Conservation (phyloP, 176 grass and related monocot species). For the Oryza australiensis region DNA sequence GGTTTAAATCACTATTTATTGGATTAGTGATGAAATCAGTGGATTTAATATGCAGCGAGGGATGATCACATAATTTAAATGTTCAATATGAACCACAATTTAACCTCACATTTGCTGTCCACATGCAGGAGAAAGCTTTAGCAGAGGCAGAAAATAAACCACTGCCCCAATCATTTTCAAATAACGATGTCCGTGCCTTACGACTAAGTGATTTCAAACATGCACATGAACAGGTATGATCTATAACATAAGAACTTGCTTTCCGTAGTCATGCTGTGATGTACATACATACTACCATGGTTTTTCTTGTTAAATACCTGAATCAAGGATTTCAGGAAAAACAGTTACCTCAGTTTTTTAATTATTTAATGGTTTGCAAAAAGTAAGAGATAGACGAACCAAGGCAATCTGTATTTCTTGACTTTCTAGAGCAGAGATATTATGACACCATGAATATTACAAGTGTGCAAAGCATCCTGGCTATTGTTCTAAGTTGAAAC, state of each 20-base stretch:
- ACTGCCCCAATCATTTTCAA: slow-evolving; percentile 51
- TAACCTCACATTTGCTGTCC: slow-evolving; percentile 1
- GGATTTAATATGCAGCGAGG: slow-evolving; percentile 18
- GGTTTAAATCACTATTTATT: background rate
- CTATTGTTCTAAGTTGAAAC: no score
- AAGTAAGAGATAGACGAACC: background rate
- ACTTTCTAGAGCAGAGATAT: no score
- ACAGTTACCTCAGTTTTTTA: background rate
- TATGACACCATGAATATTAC: no score
- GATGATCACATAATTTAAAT: slow-evolving; percentile 15
- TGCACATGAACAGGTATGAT: slow-evolving; percentile 88
- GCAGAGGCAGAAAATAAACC: slow-evolving; percentile 74
- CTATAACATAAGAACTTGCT: background rate
- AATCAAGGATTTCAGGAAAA: background rate
- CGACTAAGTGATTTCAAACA: slow-evolving; percentile 72
- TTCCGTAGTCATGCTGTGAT: background rate
- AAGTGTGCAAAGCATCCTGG: no score
- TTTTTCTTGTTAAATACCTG: background rate
- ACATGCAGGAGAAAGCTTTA: slow-evolving; percentile 67
- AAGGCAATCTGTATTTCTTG: no score
- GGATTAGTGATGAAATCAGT: slow-evolving; percentile 4
- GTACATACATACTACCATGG: background rate
- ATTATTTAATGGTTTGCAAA: background rate
- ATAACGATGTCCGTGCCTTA: slow-evolving; percentile 69
- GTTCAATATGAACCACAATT: slow-evolving; percentile 21